phyloP scores from a whole-genome alignment of 441 rosid species.

The Metrosideros polymorpha region DNA sequence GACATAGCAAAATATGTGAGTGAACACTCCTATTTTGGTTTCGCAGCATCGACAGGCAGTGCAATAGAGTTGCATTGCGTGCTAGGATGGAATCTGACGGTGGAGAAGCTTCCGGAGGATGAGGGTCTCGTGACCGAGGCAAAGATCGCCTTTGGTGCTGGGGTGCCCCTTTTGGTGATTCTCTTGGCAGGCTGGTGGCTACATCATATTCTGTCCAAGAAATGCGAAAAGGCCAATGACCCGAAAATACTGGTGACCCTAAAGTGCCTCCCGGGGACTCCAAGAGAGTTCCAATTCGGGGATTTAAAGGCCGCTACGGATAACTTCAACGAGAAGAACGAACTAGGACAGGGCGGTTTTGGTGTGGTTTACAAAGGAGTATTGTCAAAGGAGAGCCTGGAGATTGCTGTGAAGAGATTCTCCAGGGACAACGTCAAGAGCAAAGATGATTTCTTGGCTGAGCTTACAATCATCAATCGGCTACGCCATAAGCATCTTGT shows the following conservation, averaged over 20 bases:
- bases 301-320: slow-evolving; percentile 46
- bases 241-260: slow-evolving; percentile 28
- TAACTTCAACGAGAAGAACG: slow-evolving; percentile 33
- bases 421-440: slow-evolving; percentile 31
- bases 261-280: slow-evolving; percentile 35
- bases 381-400: slow-evolving; percentile 25
- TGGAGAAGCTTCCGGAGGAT: background rate
- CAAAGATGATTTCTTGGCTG: slow-evolving; percentile 42
- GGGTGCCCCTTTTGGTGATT: slow-evolving; percentile 4
- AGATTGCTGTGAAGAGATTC: slow-evolving; percentile 44
- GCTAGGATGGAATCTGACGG: background rate
- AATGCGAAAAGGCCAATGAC: slow-evolving; percentile 8
- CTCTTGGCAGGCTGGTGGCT: background rate
- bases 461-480: slow-evolving; percentile 47
- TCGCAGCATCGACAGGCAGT: background rate
- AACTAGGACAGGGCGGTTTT: slow-evolving; percentile 41
- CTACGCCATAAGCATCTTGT: slow-evolving; percentile 52
- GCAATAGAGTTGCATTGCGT: background rate
- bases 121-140: background rate
- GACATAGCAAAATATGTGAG: background rate
- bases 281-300: slow-evolving; percentile 28
- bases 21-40: background rate
- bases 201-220: slow-evolving; percentile 5
- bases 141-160: slow-evolving; percentile 14
- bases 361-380: slow-evolving; percentile 39